Evolutionary conservation across 352 stramenopile species (phyloP).

Genomic region (Globisporangium heterothallicum): DNA sequence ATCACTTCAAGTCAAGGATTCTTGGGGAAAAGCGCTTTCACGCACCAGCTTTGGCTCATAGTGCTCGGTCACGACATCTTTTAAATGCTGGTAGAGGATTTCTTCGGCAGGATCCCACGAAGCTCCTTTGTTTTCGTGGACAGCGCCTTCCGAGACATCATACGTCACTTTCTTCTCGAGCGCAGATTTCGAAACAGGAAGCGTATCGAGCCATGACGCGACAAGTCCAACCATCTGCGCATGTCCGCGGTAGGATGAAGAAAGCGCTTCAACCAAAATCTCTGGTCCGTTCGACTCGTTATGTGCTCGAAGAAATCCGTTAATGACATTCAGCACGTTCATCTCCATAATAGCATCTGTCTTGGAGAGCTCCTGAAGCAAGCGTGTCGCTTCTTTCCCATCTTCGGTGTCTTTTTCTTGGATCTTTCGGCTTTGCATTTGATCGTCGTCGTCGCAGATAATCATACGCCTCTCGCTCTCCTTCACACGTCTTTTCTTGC

Average conservation of each 20-base stretch:
- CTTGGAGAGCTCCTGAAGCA: conserved; percentile 63
- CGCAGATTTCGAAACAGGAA: conserved; percentile 50
- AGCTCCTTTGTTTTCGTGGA: conserved; percentile 61
- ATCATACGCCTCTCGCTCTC: conserved; percentile 70
- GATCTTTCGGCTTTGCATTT: conserved; percentile 30
- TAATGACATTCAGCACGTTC: conserved; percentile 76
- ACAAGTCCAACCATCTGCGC: conserved; percentile 84
- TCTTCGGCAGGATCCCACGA: conserved; percentile 73
- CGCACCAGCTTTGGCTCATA: conserved; percentile 77
- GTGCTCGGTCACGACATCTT: conserved; percentile 71
- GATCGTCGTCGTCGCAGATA: conserved; percentile 80
- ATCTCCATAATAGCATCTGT: conserved; percentile 83
- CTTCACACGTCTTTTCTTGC: conserved; percentile 36
- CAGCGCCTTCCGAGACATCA: conserved; percentile 57
- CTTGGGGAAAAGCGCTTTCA: background rate
- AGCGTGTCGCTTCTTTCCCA: conserved; percentile 61
- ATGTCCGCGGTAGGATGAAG: conserved; percentile 80
- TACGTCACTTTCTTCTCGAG: conserved; percentile 75
- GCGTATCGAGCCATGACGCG: conserved; percentile 72
- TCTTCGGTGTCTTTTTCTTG: conserved; percentile 64
- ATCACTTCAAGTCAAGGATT: too few species aligned
- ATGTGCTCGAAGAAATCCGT: conserved; percentile 76
- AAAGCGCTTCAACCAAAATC: conserved; percentile 83
- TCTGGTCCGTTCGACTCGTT: conserved; percentile 77
- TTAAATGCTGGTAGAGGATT: conserved; percentile 71